Evolutionary conservation across 768 basidiomycete species (phyloP), one percentile per base, ranked within the genome.

Genomic region (Tricholoma furcatifolium): DNA sequence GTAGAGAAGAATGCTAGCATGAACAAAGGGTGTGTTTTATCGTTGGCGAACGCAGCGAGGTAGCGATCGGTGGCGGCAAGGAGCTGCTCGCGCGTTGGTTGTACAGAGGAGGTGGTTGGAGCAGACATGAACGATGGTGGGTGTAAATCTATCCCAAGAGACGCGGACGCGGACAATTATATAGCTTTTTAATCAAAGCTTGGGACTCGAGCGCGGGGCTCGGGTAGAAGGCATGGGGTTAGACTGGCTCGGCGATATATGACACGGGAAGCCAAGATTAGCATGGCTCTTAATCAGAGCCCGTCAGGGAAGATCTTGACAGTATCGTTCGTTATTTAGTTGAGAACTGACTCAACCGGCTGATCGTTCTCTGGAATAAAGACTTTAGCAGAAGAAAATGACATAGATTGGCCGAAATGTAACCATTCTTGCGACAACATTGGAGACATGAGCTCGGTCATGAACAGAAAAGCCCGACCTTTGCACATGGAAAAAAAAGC

Each of bases 1-100:
- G 70, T 68, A 2, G 75, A 76, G 54, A 79, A 79, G 55, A 69
- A 70, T 1, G 63, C 35, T 15, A 77, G 65, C 46, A 77, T 65
- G 11, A 64, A 59, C 1, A 66, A 50, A 3, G 74, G 65, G 2
- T 71, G 50, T 6, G 64, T 65, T 47, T 55, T 50, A 48, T 73
- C 69, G 30, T 62, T 59, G 15, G 70, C 60, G 43, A 77, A 65
- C 2, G 74, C 75, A 18, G 62, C 60, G 59, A 77, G 70, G 50
- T 75, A 74, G 6, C 65, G 55, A 40, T 69, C 62, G 14, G 71
- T 68, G 2, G 70, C 62, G 4, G 64, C 61, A 39, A 69, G 62
- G 15, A 76, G 63, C 47, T 73, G 65, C 44, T 66, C 62, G 36
- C 61, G 60, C n/a, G 63, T 47, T 24, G 58, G 54, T 47, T 65